Evolutionary conservation across 148 eudicot genomes (phyloP).

Genomic region (Rhododendron ferrugineum): DNA sequence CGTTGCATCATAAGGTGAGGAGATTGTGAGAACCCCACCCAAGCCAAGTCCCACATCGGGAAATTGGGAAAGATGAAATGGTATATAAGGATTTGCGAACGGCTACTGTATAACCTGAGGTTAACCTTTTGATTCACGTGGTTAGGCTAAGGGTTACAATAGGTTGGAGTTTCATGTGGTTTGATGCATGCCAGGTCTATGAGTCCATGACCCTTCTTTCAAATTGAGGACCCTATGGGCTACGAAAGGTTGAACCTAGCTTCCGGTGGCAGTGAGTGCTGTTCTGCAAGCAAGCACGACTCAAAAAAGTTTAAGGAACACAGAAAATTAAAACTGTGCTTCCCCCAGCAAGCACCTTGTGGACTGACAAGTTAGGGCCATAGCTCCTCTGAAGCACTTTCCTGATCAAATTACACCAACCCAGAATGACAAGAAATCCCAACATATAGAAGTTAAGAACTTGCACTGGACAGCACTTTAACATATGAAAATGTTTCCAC

Average conservation of each 20-base stretch:
- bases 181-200: neutral
- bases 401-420: neutral
- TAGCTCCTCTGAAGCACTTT: neutral
- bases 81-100: too few relatives aligned
- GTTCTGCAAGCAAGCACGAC: neutral
- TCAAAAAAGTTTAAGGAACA: too few relatives aligned
- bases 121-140: too few relatives aligned
- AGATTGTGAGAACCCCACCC: too few relatives aligned
- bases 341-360: neutral
- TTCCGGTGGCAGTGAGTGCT: neutral
- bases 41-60: too few relatives aligned
- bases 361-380: neutral
- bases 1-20: too few relatives aligned
- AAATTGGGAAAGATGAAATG: too few relatives aligned
- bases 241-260: neutral
- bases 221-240: neutral
- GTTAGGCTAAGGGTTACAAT: too few relatives aligned
- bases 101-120: too few relatives aligned
- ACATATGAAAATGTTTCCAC: neutral
- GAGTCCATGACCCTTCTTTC: neutral
- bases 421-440: neutral
- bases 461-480: neutral
- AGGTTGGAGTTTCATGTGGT: neutral
- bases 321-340: neutral
- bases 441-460: neutral